These are phyloP conservation scores for Baudoinia panamericana DNA, from an alignment of 495 filamentous ascomycete species.

Conservation along the genomic window DNA sequence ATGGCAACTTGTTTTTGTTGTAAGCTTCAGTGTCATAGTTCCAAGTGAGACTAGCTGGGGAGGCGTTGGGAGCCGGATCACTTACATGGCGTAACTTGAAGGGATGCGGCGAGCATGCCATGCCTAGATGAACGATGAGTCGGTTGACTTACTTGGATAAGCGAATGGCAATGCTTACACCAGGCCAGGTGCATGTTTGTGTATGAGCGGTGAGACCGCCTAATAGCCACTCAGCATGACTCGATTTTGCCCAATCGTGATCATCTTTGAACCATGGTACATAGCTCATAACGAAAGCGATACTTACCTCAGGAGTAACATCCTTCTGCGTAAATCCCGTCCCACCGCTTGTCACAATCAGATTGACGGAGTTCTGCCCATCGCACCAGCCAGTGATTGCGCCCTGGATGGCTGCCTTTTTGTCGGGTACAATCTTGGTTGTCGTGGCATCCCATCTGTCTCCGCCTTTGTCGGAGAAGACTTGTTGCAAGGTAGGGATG, in stretches of 20 bases:
- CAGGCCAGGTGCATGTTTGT: slow-evolving; percentile 78
- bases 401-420: slow-evolving; percentile 57
- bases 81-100: slow-evolving; percentile 81
- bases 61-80: no score
- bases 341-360: slow-evolving; percentile 80
- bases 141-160: no score
- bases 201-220: slow-evolving; percentile 69
- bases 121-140: slow-evolving; percentile 39
- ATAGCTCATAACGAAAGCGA: background rate
- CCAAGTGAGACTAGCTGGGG: background rate
- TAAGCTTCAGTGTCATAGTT: no score
- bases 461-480: slow-evolving; percentile 48
- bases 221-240: slow-evolving; percentile 27
- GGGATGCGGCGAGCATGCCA: slow-evolving; percentile 80
- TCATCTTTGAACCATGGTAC: background rate
- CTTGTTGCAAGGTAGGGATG: slow-evolving; percentile 46
- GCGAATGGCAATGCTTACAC: slow-evolving; percentile 42
- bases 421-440: slow-evolving; percentile 70
- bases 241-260: no score
- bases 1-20: slow-evolving; percentile 61
- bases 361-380: slow-evolving; percentile 45
- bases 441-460: slow-evolving; percentile 55
- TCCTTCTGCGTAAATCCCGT: slow-evolving; percentile 90
- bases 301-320: slow-evolving; percentile 71
- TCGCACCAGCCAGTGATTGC: slow-evolving; percentile 59